Evolutionary conservation across 2,329 filamentous ascomycete genomes (phyloP).

Genomic region (Cytospora chrysosperma): DNA sequence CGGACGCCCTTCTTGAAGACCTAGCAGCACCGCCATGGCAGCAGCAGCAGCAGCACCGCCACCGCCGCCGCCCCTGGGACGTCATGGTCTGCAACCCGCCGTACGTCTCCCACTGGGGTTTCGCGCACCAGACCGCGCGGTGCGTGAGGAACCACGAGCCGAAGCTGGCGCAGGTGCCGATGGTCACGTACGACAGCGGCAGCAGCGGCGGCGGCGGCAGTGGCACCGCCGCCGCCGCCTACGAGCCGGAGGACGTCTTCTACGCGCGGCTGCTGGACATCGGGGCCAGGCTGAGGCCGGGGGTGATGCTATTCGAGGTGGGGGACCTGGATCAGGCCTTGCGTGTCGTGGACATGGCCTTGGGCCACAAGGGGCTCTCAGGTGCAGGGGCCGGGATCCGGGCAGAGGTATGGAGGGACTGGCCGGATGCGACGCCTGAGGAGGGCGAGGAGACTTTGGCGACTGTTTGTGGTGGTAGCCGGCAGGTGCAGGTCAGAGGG

Average conservation of each 20-base stretch:
- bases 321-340: constrained; percentile 67
- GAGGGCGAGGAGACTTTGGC: constrained; percentile 31
- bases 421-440: constrained; percentile 45
- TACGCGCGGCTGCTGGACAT: constrained; percentile 65
- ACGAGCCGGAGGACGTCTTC: constrained; percentile 54
- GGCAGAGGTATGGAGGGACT: constrained; percentile 73
- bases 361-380: constrained; percentile 28
- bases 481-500: constrained; percentile 42
- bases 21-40: not conserved
- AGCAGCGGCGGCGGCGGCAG: too few relatives aligned
- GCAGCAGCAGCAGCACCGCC: not conserved
- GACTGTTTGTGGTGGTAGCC: constrained; percentile 24
- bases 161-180: constrained; percentile 69
- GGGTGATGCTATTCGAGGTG: constrained; percentile 67
- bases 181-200: constrained; percentile 12
- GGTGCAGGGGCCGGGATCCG: constrained; percentile 31
- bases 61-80: constrained; percentile 43
- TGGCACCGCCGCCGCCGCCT: too few relatives aligned
- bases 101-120: constrained; percentile 72
- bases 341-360: constrained; percentile 56
- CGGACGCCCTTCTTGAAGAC: constrained; percentile 29
- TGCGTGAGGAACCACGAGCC: constrained; percentile 85
- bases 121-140: constrained; percentile 60
- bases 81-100: constrained; percentile 87
- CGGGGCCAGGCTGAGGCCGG: constrained; percentile 47